These are phyloP conservation scores for Pichia sp. DNA, from an alignment of 1,139 yeast genomes.

Conservation along the genomic window DNA sequence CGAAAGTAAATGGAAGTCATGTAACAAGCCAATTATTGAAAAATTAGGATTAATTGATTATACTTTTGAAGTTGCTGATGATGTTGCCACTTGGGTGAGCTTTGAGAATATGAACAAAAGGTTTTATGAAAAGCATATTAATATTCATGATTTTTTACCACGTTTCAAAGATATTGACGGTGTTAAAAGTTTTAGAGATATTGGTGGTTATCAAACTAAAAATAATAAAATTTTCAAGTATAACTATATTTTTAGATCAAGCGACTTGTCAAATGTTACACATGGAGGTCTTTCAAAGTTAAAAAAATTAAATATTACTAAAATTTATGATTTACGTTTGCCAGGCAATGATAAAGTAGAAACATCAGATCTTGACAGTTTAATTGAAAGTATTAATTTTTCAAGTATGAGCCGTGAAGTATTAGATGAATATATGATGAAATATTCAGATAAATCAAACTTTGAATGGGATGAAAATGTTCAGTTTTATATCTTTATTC, in stretches of 20 bases:
- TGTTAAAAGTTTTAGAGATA: constrained; percentile 65
- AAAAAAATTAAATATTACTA: constrained; percentile 41
- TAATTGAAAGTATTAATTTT: constrained; percentile 38
- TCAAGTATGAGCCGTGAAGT: neutral
- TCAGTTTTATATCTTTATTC: constrained; percentile 52
- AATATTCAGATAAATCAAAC: neutral
- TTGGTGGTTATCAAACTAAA: constrained; percentile 64
- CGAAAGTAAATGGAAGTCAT: constrained; percentile 31
- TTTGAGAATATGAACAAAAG: constrained; percentile 47
- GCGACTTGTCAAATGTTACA: constrained; percentile 49
- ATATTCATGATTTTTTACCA: constrained; percentile 32
- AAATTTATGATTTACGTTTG: constrained; percentile 67
- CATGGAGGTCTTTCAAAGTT: constrained; percentile 39
- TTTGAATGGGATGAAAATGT: neutral
- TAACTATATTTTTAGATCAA: constrained; percentile 56
- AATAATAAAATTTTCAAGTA: constrained; percentile 41
- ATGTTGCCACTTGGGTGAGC: constrained; percentile 46
- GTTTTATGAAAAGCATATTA: constrained; percentile 37
- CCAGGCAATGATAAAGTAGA: constrained; percentile 38
- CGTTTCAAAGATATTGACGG: constrained; percentile 61
- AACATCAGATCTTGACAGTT: constrained; percentile 23
- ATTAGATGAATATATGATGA: neutral
- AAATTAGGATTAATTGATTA: constrained; percentile 46
- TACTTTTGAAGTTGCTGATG: constrained; percentile 47
- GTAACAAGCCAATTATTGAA: constrained; percentile 38